Evolutionary conservation across 2,329 filamentous ascomycete genomes (phyloP), one percentile per base, ranked within the genome.

Genomic region (Talaromyces amestolkiae): DNA sequence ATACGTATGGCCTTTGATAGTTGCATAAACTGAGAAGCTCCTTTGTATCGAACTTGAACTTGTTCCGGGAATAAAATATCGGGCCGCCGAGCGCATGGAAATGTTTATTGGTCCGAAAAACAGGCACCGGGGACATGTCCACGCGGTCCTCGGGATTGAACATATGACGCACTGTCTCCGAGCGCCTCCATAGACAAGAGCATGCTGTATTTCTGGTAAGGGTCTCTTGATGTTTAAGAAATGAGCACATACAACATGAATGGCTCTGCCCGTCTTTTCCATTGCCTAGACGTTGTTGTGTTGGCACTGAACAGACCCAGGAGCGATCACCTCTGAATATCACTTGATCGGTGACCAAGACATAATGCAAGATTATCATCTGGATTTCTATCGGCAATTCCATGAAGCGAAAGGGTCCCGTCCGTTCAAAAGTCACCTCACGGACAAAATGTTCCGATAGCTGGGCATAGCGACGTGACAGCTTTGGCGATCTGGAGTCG

Each of bases 301-400:
- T 19, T 43, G 41, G 41, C 8, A 9, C 3, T 7, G 41, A 43
- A 43, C 3, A 43, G 19, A 24, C 43, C 43, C 43, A 47, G 19
- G 47, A 65, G 47, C 7, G 66, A 67, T 2, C 47, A 24, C n/a
- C 33, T 33, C 24, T 63, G 59, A 22, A 70, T 51, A 61, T 54
- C 66, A 9, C 68, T 70, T 64, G 70, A 68, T 24, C 51, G 63
- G 9, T 63, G 66, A 66, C 58, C 33, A 74, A 58, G 9, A 70
- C 43, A 24, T 67, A 27, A 19, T 72, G 68, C 15, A 73, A 66
- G 19, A 72, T 62, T 62, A 73, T 67, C n/a, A 69, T 63, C 51
- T 75, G 73, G 2, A 75, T 54, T 61, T 75, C 73, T 43, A 70
- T 70, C 9, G 73, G 73, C 9, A 75, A 69, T 27, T 65, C 53